A percentile compares a stretch with the other conserved stretches of the same genome.
These are phyloP conservation scores for Parastagonospora avenae DNA, from an alignment of 2,329 filamentous ascomycete species.

Conservation along the genomic window DNA sequence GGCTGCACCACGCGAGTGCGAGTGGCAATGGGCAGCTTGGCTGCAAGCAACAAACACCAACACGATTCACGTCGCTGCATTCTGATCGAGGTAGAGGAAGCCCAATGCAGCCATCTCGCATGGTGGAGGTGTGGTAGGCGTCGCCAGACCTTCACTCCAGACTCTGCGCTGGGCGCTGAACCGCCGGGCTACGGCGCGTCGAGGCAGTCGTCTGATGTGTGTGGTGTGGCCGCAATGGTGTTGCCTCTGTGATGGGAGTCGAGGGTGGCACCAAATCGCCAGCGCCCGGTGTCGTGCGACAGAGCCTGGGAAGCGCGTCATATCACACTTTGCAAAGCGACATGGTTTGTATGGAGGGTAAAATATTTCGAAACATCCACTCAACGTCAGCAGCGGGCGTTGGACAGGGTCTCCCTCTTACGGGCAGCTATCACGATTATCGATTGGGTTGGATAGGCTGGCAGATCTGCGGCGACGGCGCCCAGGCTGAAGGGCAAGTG, in stretches of 20 bases:
- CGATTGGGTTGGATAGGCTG: conserved; percentile 47
- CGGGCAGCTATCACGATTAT: conserved; percentile 44
- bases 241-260: conserved; percentile 20
- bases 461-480: conserved; percentile 16
- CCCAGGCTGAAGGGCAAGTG: conserved; percentile 33
- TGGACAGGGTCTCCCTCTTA: conserved; percentile 32
- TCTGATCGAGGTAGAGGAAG: conserved; percentile 12
- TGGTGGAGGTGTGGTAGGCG: conserved; percentile 4
- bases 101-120: conserved; percentile 22
- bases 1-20: conserved; percentile 19
- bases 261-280: conserved; percentile 35
- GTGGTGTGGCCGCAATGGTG: conserved; percentile 15
- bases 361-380: conserved; percentile 42
- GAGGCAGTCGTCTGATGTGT: conserved; percentile 10
- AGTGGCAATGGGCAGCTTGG: not conserved
- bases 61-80: conserved; percentile 13
- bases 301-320: conserved; percentile 25
- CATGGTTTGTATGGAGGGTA: conserved; percentile 29
- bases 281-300: conserved; percentile 28
- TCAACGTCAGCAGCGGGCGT: conserved; percentile 35
- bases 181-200: conserved; percentile 28
- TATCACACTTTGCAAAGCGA: conserved; percentile 23
- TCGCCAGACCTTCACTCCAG: conserved; percentile 9
- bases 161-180: conserved; percentile 6
- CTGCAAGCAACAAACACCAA: conserved; percentile 12